Percentiles rank a stretch among this genome's conserved stretches.
These are phyloP conservation scores for Corinectria fuckeliana DNA, from an alignment of 2,329 filamentous ascomycete species.

Conservation along the genomic window DNA sequence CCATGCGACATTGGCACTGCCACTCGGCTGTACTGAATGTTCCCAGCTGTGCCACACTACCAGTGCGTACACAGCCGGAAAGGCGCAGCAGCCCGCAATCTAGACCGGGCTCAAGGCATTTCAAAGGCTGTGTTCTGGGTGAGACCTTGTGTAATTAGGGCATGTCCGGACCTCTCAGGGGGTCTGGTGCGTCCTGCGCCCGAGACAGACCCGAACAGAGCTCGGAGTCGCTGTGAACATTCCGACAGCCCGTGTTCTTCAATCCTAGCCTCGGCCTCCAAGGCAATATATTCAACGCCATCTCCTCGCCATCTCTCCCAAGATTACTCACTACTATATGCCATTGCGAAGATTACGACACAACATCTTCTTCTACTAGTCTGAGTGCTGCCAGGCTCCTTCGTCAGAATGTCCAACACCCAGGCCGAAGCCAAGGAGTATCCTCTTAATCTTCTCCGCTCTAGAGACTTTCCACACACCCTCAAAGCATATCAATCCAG, in stretches of 20 bases:
- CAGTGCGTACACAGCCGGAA: neutral
- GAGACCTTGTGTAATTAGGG: too few species aligned
- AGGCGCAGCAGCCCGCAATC: neutral
- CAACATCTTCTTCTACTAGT: neutral
- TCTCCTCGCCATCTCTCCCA: too few species aligned
- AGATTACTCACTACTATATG: too few species aligned
- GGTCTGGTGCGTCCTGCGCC: too few species aligned
- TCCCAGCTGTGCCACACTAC: neutral
- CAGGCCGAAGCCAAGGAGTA: neutral
- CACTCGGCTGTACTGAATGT: neutral
- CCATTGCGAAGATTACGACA: neutral
- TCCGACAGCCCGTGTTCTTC: too few species aligned
- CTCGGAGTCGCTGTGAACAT: too few species aligned
- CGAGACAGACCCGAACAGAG: too few species aligned
- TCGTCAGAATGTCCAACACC: neutral
- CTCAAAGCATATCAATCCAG: neutral
- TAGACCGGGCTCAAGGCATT: neutral
- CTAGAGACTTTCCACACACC: neutral
- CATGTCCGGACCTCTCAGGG: too few species aligned
- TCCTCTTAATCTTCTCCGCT: slow-evolving; percentile 8
- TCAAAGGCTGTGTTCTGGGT: neutral
- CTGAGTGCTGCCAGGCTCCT: neutral
- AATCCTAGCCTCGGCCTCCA: too few species aligned
- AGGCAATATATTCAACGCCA: too few species aligned
- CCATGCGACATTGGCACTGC: neutral